phyloP scores from a whole-genome alignment of 2,329 filamentous ascomycete genomes.

The Tothia fuscella region DNA sequence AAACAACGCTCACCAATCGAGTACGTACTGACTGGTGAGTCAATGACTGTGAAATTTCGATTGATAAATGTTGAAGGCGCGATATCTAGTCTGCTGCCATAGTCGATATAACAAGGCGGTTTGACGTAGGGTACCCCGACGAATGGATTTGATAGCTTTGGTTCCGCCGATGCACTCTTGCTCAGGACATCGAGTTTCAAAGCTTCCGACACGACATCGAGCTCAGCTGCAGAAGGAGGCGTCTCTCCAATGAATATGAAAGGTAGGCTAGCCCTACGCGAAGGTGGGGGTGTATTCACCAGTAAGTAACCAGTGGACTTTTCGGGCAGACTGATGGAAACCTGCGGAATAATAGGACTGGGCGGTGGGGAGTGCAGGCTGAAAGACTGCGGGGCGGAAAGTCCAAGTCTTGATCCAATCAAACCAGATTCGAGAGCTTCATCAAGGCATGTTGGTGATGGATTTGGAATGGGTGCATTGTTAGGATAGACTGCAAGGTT shows the following conservation, averaged over 20 bases:
- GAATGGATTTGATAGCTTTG: constrained; percentile 6
- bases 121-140: constrained; percentile 11
- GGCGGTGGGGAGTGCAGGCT: not conserved
- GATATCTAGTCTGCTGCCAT: constrained; percentile 9
- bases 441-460: too few species aligned
- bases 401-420: not conserved
- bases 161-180: not conserved
- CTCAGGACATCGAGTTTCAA: too few species aligned
- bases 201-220: not conserved
- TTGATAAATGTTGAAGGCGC: constrained; percentile 10
- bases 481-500: too few species aligned
- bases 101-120: constrained; percentile 9
- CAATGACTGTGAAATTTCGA: constrained; percentile 7
- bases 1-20: constrained; percentile 11
- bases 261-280: constrained; percentile 1
- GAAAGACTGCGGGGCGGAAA: not conserved
- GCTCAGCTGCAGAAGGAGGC: too few species aligned
- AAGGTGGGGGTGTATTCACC: not conserved
- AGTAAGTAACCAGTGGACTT: not conserved
- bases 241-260: not conserved
- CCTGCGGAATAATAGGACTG: not conserved
- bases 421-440: too few species aligned
- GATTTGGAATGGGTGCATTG: too few species aligned
- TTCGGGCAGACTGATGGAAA: not conserved
- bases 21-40: constrained; percentile 5